Evolutionary conservation across 495 filamentous ascomycete species (phyloP).

Genomic region (Cudoniella acicularis): DNA sequence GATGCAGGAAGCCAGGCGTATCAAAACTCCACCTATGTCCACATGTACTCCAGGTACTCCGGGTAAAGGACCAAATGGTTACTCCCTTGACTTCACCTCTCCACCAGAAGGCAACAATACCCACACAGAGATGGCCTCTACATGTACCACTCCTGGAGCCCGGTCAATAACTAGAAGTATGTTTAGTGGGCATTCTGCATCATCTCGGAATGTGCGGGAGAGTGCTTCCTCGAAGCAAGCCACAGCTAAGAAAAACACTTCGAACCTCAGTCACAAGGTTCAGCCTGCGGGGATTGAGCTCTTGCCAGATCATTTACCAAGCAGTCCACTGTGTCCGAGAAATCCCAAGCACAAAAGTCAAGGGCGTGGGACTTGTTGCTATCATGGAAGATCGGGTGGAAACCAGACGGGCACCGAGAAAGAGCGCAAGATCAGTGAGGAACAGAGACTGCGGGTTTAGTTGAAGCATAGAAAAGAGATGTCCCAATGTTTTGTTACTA

Average conservation of each 20-base stretch:
- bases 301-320: conserved; percentile 61
- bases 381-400: conserved; percentile 35
- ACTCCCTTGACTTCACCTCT: conserved; percentile 45
- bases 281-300: conserved; percentile 38
- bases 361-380: conserved; percentile 52
- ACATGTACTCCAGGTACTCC: conserved; percentile 25
- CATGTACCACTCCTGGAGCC: neutral
- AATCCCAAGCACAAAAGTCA: conserved; percentile 49
- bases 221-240: neutral
- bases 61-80: conserved; percentile 33
- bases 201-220: neutral
- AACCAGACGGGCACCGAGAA: too few relatives aligned
- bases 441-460: too few relatives aligned
- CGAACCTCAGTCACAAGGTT: neutral
- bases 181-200: neutral
- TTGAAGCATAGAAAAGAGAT: too few relatives aligned
- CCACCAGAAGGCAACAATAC: conserved; percentile 3
- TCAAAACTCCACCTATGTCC: conserved; percentile 43
- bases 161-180: conserved; percentile 5
- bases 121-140: neutral
- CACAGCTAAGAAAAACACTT: neutral
- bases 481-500: too few relatives aligned
- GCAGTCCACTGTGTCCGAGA: conserved; percentile 60
- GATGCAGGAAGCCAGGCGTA: conserved; percentile 41
- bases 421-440: neutral